phyloP scores from a whole-genome alignment of 352 stramenopile species.

The Phytophthora pluvialis region DNA sequence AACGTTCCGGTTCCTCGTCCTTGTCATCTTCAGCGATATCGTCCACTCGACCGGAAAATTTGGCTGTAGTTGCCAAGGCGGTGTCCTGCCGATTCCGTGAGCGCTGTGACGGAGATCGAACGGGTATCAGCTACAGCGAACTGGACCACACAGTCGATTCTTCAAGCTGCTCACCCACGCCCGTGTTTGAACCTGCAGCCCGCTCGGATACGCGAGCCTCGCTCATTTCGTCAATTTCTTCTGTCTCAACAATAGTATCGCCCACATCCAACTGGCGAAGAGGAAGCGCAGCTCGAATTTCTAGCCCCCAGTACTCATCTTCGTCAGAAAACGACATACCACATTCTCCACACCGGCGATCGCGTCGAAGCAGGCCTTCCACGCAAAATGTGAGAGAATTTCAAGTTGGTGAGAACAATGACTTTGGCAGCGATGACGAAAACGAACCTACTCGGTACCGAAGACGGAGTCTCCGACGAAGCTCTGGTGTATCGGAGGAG shows the following conservation, averaged over 20 bases:
- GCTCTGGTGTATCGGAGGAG: background rate
- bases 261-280: slow-evolving; percentile 6
- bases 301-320: slow-evolving; percentile 23
- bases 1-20: slow-evolving; percentile 9
- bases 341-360: slow-evolving; percentile 11
- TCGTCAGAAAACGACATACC: slow-evolving; percentile 31
- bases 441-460: slow-evolving; percentile 5
- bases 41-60: slow-evolving; percentile 10
- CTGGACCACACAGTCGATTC: slow-evolving; percentile 33
- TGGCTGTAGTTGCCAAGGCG: slow-evolving; percentile 16
- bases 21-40: slow-evolving; percentile 23
- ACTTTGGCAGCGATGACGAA: slow-evolving; percentile 25
- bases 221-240: slow-evolving; percentile 31
- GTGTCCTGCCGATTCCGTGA: slow-evolving; percentile 18
- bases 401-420: slow-evolving; percentile 16
- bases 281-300: slow-evolving; percentile 3
- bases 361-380: slow-evolving; percentile 9
- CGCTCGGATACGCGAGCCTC: slow-evolving; percentile 6
- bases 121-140: slow-evolving; percentile 16
- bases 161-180: slow-evolving; percentile 15
- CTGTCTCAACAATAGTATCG: slow-evolving; percentile 18
- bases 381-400: background rate
- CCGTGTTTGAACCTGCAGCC: slow-evolving; percentile 6
- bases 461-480: slow-evolving; percentile 15
- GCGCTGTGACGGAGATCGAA: slow-evolving; percentile 12